These are phyloP conservation scores for Amaranthus tricolor DNA, from an alignment of 179 eudicot genomes.

Conservation along the genomic window DNA sequence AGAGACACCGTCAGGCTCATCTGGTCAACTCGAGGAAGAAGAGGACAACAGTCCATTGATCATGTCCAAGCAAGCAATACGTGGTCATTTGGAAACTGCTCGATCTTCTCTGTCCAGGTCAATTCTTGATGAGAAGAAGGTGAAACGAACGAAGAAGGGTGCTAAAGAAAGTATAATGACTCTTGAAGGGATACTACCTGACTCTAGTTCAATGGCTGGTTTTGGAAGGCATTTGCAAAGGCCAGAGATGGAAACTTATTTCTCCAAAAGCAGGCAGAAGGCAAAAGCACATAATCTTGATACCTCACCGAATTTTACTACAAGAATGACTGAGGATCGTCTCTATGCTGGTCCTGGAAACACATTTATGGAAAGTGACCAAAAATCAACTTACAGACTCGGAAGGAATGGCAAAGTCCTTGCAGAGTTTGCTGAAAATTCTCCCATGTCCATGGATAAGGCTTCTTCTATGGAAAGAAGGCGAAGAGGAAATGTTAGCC, in stretches of 20 bases:
- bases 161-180: slow-evolving; percentile 32
- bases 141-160: slow-evolving; percentile 38
- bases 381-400: slow-evolving; percentile 27
- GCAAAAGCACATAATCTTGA: slow-evolving; percentile 49
- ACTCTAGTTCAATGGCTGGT: slow-evolving; percentile 38
- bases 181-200: slow-evolving; percentile 41
- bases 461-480: slow-evolving; percentile 41
- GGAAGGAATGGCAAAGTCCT: slow-evolving; percentile 48
- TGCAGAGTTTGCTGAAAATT: slow-evolving; percentile 37
- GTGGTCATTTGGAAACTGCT: slow-evolving; percentile 35
- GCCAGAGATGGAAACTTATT: slow-evolving; percentile 27
- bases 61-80: slow-evolving; percentile 70
- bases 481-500: slow-evolving; percentile 46
- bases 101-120: slow-evolving; percentile 32
- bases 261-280: slow-evolving; percentile 45
- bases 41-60: slow-evolving; percentile 74
- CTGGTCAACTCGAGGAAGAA: slow-evolving; percentile 57
- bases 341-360: slow-evolving; percentile 36
- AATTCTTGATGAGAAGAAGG: slow-evolving; percentile 35
- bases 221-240: slow-evolving; percentile 34
- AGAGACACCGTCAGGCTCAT: slow-evolving; percentile 92
- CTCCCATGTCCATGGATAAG: slow-evolving; percentile 39
- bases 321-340: slow-evolving; percentile 29
- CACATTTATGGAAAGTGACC: slow-evolving; percentile 33
- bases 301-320: slow-evolving; percentile 31